Base-by-base conservation (phyloP, 495 filamentous ascomycete species). In the Trichoderma asperelloides region DNA sequence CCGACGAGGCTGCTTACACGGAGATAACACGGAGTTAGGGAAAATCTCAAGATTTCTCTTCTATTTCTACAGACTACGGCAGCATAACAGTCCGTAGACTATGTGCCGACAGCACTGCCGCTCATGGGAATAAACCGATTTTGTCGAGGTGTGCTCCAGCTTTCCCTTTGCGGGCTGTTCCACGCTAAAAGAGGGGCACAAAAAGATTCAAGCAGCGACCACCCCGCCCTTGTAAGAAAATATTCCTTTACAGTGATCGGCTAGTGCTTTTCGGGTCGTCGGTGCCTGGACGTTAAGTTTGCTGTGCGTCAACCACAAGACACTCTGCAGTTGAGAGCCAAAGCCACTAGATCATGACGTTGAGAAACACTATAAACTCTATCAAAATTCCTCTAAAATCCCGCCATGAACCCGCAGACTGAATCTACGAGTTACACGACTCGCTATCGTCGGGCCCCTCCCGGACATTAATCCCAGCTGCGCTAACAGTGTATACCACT, bases 401-500 rank as follows among this genome's bases (percentile, higher is more conserved):
- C n/a, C 16, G 9, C 23, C 0, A 25, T 23, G 9, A 3, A 45
- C 41, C 12, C 11, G 18, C 16, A 6, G 16, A 15, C 12, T 25
- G 49, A 47, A 3, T 45, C 43, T 47, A 16, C 9, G 6, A 12
- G 2, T 55, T 7, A 9, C 12, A 4, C 45, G 7, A 4, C 18
- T 49, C n/a, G 6, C 49, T 18, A 5, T 8, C 6, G 11, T 60
- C 11, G 27, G 13, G 55, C 55, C 55, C 55, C 55, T 60, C 55
- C 16, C 55, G 55, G 55, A 60, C 11, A 60, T 60, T 28, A 21
- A 28, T 25, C 47, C 47, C 8, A 21, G 8, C 23, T 60, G 25
- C 15, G 9, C 40, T 80, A n/a, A n/a, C n/a, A n/a, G n/a, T n/a
- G n/a, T 30, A 2, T 3, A 12, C 16, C 51, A 60, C 55, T 15